These are phyloP conservation scores for Antrodiella citrinella DNA, from an alignment of 768 basidiomycete species.

Conservation along the genomic window DNA sequence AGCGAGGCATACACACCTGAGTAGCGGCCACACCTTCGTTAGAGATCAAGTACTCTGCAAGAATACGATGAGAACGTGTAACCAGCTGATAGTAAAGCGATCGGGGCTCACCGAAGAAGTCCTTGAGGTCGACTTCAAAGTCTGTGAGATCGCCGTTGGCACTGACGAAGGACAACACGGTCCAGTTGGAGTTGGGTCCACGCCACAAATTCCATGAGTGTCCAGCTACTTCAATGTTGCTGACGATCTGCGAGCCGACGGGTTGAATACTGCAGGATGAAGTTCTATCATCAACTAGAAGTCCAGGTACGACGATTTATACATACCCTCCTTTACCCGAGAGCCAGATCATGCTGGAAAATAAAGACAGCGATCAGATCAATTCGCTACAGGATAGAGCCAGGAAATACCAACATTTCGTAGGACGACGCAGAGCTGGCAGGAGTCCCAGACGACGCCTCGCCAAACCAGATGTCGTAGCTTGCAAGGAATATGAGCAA, in stretches of 20 bases:
- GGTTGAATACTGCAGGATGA: conserved; percentile 38
- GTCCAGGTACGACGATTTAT: no score
- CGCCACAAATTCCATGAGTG: conserved; percentile 51
- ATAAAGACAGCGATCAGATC: neutral
- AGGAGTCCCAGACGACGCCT: conserved; percentile 32
- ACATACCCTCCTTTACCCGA: conserved; percentile 46
- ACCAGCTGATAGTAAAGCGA: neutral
- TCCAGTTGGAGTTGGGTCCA: conserved; percentile 46
- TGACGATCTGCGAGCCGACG: conserved; percentile 39
- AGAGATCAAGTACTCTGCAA: conserved; percentile 38
- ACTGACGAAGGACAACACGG: conserved; percentile 50
- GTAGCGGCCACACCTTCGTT: conserved; percentile 40
- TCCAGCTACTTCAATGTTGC: conserved; percentile 35
- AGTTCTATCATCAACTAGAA: neutral
- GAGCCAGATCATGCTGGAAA: conserved; percentile 49
- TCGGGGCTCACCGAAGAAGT: conserved; percentile 40
- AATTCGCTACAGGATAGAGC: no score
- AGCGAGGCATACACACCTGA: conserved; percentile 28
- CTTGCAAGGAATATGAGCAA: conserved; percentile 15
- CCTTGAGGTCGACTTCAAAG: conserved; percentile 45
- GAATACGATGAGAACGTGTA: neutral
- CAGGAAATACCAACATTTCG: conserved; percentile 38
- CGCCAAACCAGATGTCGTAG: conserved; percentile 50
- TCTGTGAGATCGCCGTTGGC: conserved; percentile 36
- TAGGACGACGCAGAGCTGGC: conserved; percentile 40